Evolutionary conservation across 495 filamentous ascomycete species (phyloP).

Genomic region (Sporormia fimetaria): DNA sequence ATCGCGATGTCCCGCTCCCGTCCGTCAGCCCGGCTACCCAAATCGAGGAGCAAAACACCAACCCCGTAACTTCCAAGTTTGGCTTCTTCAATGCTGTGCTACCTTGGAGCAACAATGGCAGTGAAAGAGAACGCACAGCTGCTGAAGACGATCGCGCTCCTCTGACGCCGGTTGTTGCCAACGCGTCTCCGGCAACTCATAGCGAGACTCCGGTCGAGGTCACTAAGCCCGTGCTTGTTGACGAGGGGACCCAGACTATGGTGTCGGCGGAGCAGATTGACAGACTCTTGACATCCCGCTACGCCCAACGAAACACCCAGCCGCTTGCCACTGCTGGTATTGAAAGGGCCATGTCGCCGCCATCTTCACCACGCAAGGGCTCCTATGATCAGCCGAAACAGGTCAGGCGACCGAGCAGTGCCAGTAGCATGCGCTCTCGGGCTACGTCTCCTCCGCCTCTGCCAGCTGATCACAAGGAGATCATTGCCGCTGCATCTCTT

Average conservation of each 20-base stretch:
- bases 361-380: constrained; percentile 12
- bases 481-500: constrained; percentile 55
- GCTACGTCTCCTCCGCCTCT: constrained; percentile 56
- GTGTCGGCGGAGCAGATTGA: constrained; percentile 33
- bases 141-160: constrained; percentile 10
- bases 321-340: constrained; percentile 16
- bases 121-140: neutral
- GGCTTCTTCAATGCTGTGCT: constrained; percentile 17
- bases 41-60: neutral
- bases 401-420: constrained; percentile 53
- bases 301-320: constrained; percentile 5
- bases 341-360: constrained; percentile 20
- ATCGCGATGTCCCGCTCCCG: constrained; percentile 7
- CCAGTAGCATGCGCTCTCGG: constrained; percentile 48
- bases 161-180: constrained; percentile 10
- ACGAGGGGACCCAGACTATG: constrained; percentile 33
- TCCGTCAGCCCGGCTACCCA: constrained; percentile 1
- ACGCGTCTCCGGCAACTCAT: constrained; percentile 8
- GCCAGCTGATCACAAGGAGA: constrained; percentile 68
- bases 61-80: neutral
- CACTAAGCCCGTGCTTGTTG: constrained; percentile 8
- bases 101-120: constrained; percentile 9
- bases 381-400: constrained; percentile 13
- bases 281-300: constrained; percentile 21
- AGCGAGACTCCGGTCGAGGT: constrained; percentile 10